Conservation (phyloP, 2,329 filamentous ascomycete species). For the Leptosphaerulina australis region DNA sequence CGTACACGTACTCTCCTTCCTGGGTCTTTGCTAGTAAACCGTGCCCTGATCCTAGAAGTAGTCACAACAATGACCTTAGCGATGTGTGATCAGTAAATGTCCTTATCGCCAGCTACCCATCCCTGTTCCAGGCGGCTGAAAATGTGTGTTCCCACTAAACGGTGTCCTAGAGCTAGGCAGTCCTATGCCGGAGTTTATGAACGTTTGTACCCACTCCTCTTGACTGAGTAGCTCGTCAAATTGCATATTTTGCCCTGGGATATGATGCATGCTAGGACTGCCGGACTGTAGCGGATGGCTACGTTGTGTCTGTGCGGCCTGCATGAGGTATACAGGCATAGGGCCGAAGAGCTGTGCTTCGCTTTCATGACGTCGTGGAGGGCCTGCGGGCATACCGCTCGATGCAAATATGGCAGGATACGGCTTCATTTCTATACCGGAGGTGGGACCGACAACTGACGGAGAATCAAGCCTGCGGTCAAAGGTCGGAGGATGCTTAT, state of each 20-base stretch:
- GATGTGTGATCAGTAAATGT: conserved; percentile 1
- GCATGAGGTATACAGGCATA: conserved; percentile 73
- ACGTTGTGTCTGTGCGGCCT: conserved; percentile 47
- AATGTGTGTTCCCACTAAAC: conserved; percentile 27
- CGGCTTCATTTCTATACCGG: conserved; percentile 38
- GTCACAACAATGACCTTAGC: conserved; percentile 3
- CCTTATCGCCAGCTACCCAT: conserved; percentile 24
- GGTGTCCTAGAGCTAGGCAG: conserved; percentile 32
- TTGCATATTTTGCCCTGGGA: conserved; percentile 36
- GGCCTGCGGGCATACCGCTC: conserved; percentile 24
- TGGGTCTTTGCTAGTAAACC: not conserved
- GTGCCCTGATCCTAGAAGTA: not conserved
- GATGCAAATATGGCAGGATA: conserved; percentile 34
- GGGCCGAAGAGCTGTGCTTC: conserved; percentile 76
- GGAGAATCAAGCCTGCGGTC: conserved; percentile 33
- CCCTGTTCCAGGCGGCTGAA: conserved; percentile 27
- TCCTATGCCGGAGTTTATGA: conserved; percentile 44
- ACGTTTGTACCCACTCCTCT: conserved; percentile 50
- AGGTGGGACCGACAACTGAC: conserved; percentile 25
- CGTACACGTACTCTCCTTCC: not conserved
- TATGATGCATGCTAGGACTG: conserved; percentile 28
- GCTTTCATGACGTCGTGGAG: conserved; percentile 57
- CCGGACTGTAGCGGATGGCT: conserved; percentile 35
- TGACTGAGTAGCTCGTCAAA: conserved; percentile 48
- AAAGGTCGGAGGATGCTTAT: conserved; percentile 44